Base-by-base conservation (phyloP, 192 early-diverging fungal genomes). In the Umbelopsis sp. region DNA sequence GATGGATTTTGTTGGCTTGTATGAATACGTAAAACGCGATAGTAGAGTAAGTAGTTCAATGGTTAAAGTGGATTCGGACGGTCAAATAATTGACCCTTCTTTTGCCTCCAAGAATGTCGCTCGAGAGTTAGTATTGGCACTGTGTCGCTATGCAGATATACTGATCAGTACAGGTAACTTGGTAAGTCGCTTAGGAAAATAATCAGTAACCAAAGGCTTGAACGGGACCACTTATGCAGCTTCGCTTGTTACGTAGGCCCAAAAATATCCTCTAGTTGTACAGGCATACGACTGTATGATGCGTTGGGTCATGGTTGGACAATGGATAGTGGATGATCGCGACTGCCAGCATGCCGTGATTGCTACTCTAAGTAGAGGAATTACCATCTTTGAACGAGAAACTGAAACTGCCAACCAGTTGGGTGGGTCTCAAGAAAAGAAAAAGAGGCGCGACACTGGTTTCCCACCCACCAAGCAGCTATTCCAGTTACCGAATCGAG, bases 251-350 rank as follows among this genome's bases (percentile, higher is more conserved):
- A 36, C 52, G 0, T 68, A 90, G 82, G 52, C 82, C 0, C 69
- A 72, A 3, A 79, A 79, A 21, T 88, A 91, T 44, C 74, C 73
- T 3, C 69, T 92, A 24, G 90, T 94, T 73, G 88, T 91, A 0
- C 78, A 79, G 74, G 89, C 91, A 0, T 94, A 91, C 69, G 92
- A 95, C 65, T 86, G 85, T 68, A 85, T 94, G 81, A 82, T 89
- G 29, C 85, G 85, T 44, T 95, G 94, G 92, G 84, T 88, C 9
- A 69, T 94, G 21, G 72, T 86, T 34, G 92, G 91, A 10, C 82
- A 91, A 38, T 94, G 93, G 93, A 93, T 95, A 44, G 77, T 87
- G 2, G 84, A 87, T 62, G 93, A 95, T 62, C 84, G 78, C 50
- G 88, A 90, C 43, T 91, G 88, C 59, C 83, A 88, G 41, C 78